phyloP scores from a whole-genome alignment of 2,329 filamentous ascomycete species.

The Penicillium psychrosexuale region DNA sequence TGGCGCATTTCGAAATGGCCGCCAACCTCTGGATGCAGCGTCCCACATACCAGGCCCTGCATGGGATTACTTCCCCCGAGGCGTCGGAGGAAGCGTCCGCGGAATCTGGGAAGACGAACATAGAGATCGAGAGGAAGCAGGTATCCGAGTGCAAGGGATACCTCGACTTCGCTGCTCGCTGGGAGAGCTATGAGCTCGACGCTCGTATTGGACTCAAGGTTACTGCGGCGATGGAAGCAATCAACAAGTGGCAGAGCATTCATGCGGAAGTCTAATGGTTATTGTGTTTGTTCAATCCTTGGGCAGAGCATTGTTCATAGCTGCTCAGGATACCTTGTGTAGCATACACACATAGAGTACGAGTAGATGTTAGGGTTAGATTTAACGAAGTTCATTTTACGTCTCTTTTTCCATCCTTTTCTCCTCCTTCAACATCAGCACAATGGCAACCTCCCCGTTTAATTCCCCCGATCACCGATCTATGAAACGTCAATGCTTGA shows the following conservation, averaged over 20 bases:
- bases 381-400: background rate
- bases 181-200: conserved; percentile 63
- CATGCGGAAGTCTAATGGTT: conserved; percentile 17
- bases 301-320: background rate
- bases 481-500: background rate
- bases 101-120: background rate
- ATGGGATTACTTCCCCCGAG: conserved; percentile 16
- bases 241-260: conserved; percentile 42
- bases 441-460: background rate
- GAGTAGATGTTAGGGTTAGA: conserved; percentile 1
- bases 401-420: background rate
- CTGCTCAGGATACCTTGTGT: background rate
- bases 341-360: conserved; percentile 5
- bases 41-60: conserved; percentile 38
- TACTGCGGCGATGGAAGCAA: conserved; percentile 45
- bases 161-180: conserved; percentile 56
- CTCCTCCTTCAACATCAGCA: background rate
- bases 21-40: conserved; percentile 74
- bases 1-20: conserved; percentile 81
- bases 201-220: conserved; percentile 53
- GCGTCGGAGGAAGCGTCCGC: conserved; percentile 2
- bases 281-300: background rate
- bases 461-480: no score
- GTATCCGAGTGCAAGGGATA: conserved; percentile 55
- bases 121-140: conserved; percentile 34